phyloP scores from a whole-genome alignment of 176 grass and related monocot genomes.

The maize (Zea mays) region DNA sequence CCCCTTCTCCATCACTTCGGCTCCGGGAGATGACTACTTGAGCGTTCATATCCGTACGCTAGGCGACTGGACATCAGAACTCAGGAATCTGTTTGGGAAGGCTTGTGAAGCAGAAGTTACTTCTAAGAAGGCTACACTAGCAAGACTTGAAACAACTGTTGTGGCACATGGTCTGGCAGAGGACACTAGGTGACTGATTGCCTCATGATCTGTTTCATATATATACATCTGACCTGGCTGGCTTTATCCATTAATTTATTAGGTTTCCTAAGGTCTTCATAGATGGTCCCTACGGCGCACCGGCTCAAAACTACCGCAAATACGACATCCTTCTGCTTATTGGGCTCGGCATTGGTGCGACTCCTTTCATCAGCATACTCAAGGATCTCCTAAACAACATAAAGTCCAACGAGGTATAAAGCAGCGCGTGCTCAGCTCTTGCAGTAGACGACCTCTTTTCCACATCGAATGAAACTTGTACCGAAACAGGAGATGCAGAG shows the following conservation, averaged over 20 bases:
- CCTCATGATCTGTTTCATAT: neutral
- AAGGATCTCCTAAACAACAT: conserved; percentile 88
- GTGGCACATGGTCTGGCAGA: conserved; percentile 60
- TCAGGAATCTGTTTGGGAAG: conserved; percentile 87
- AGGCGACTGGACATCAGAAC: conserved; percentile 96
- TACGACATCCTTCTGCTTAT: conserved; percentile 96
- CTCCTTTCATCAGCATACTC: conserved; percentile 98
- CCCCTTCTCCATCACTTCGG: conserved; percentile 99
- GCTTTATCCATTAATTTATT: neutral
- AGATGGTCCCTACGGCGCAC: conserved; percentile 91
- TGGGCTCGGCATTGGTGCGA: conserved; percentile 92
- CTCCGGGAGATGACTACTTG: conserved; percentile 84
- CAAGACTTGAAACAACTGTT: conserved; percentile 86
- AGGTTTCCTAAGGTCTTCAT: conserved; percentile 89
- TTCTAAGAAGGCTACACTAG: conserved; percentile 83
- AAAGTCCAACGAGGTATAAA: conserved; percentile 66
- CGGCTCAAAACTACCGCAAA: conserved; percentile 98
- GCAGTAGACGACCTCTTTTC: neutral
- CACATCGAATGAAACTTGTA: neutral
- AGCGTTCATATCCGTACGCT: conserved; percentile 94
- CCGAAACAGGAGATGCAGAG: conserved; percentile 54
- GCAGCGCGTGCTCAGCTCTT: neutral
- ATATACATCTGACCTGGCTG: neutral
- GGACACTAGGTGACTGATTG: conserved; percentile 55
- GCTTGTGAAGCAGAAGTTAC: conserved; percentile 73